Conservation (phyloP, 148 eudicot genomes). For the Cornus kousa region DNA sequence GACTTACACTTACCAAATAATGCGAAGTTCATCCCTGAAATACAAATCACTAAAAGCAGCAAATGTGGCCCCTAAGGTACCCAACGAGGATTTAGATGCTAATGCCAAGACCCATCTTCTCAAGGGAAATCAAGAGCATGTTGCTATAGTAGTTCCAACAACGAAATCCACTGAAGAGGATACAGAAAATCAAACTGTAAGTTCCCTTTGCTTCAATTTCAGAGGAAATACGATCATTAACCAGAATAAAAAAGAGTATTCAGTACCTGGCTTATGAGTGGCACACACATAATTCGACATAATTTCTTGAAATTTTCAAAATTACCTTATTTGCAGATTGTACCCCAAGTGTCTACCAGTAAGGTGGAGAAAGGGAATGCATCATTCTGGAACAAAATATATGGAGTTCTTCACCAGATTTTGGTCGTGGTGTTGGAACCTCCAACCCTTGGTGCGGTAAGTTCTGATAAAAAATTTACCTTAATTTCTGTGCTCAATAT, state of each 20-base stretch:
- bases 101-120: constrained; percentile 48
- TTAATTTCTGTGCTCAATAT: background rate
- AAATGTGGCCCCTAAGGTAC: constrained; percentile 30
- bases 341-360: constrained; percentile 3
- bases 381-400: constrained; percentile 27
- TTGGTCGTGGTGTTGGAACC: constrained; percentile 68
- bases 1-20: constrained; percentile 73
- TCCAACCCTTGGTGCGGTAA: constrained; percentile 80
- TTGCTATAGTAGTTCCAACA: background rate
- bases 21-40: constrained; percentile 47
- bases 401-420: constrained; percentile 39
- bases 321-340: constrained; percentile 15
- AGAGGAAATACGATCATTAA: background rate
- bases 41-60: constrained; percentile 33
- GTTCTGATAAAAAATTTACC: constrained; percentile 22
- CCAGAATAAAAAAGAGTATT: background rate
- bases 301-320: background rate
- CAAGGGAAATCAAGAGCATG: constrained; percentile 33
- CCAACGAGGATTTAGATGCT: constrained; percentile 67
- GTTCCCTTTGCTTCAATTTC: background rate
- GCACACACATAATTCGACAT: background rate
- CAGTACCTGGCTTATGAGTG: background rate
- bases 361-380: constrained; percentile 6
- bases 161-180: constrained; percentile 8
- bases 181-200: constrained; percentile 21